Conservation (phyloP, 179 eudicot species). For the Monotropa hypopitys region DNA sequence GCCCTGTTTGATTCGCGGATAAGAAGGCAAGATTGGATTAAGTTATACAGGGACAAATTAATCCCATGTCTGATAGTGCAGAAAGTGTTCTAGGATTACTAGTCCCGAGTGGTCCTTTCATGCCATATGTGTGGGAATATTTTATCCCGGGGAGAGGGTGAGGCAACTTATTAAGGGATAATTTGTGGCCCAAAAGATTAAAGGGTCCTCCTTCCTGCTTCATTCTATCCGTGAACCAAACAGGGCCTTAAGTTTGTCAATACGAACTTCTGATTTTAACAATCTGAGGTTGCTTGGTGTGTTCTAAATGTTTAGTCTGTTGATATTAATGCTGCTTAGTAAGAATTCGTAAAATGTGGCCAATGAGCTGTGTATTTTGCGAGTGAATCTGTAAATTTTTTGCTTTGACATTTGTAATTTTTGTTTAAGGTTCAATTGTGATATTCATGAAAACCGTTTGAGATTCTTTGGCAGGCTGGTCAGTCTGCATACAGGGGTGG, state of each 20-base stretch:
- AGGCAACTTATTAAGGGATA: not conserved
- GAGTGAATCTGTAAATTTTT: not conserved
- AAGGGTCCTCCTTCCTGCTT: not conserved
- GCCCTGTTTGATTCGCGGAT: not conserved
- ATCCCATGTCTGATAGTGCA: not conserved
- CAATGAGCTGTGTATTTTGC: not conserved
- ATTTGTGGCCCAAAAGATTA: not conserved
- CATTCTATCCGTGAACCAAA: not conserved
- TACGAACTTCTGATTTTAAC: not conserved
- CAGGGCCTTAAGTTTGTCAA: not conserved
- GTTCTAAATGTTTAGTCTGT: not conserved
- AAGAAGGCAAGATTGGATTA: not conserved
- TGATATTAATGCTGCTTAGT: not conserved
- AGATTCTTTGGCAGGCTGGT: slow-evolving; percentile 18
- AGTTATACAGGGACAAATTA: not conserved
- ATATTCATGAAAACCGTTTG: not conserved
- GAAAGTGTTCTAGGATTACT: not conserved
- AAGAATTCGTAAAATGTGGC: not conserved
- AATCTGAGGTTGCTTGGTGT: not conserved
- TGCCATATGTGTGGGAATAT: not conserved
- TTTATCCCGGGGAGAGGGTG: not conserved
- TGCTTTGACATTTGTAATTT: not conserved
- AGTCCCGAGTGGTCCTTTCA: not conserved
- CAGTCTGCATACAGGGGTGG: slow-evolving; percentile 15
- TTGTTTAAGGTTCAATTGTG: not conserved